phyloP scores from a whole-genome alignment of 2,329 filamentous ascomycete species.

The Aspergillus arachidicola region DNA sequence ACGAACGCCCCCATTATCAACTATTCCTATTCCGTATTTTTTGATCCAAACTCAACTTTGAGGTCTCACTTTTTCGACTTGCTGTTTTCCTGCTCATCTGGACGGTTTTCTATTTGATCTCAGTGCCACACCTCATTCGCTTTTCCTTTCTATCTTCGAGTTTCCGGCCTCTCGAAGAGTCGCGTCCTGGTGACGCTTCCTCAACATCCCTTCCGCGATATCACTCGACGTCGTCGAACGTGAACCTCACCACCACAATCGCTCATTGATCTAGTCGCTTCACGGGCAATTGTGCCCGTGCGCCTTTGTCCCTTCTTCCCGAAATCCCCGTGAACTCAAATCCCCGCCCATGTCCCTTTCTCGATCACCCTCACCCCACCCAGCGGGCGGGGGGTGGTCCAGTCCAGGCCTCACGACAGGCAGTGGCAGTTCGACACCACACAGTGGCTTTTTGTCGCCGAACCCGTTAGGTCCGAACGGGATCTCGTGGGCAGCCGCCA shows the following conservation, averaged over 20 bases:
- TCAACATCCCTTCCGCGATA: background rate
- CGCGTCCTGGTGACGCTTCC: conserved; percentile 10
- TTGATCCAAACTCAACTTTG: conserved; percentile 5
- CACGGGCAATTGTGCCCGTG: background rate
- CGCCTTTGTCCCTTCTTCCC: background rate
- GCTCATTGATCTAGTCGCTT: background rate
- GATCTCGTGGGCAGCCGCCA: conserved; percentile 81
- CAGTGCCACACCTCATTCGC: background rate
- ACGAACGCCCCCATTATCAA: conserved; percentile 4
- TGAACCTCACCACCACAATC: background rate
- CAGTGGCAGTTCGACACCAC: conserved; percentile 70
- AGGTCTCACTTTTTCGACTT: background rate
- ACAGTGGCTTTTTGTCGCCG: conserved; percentile 43
- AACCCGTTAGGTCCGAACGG: conserved; percentile 30
- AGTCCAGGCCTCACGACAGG: conserved; percentile 76
- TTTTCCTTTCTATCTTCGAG: background rate
- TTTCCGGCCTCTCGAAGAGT: conserved; percentile 8
- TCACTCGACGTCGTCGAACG: background rate
- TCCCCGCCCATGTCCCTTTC: conserved; percentile 74
- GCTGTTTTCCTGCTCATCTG: background rate
- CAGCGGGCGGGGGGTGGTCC: conserved; percentile 78
- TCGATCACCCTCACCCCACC: conserved; percentile 81
- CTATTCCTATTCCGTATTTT: conserved; percentile 1
- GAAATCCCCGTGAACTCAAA: conserved; percentile 54
- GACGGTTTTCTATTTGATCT: background rate